These are phyloP conservation scores for Ceratobasidium papillatum DNA, from an alignment of 1,284 basidiomycete genomes.

Conservation along the genomic window DNA sequence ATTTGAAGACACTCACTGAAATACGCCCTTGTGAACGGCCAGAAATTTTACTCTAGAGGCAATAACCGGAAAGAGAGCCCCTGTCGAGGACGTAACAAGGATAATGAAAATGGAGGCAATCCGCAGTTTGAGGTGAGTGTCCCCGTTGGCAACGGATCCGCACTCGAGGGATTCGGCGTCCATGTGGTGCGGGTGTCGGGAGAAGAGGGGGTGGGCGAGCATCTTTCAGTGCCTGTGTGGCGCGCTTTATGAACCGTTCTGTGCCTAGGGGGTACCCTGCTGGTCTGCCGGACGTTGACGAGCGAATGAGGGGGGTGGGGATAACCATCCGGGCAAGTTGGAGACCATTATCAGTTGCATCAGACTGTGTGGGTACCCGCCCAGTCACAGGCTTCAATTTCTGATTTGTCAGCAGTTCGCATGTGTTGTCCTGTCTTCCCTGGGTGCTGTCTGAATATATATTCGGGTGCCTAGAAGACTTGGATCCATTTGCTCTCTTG, in stretches of 20 bases:
- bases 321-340: not conserved
- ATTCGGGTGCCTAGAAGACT: not conserved
- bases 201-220: not conserved
- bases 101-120: constrained; percentile 92
- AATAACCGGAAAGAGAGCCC: constrained; percentile 85
- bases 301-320: not conserved
- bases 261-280: constrained; percentile 3
- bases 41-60: constrained; percentile 67
- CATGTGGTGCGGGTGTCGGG: not conserved
- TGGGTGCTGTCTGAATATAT: not conserved
- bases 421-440: constrained; percentile 8
- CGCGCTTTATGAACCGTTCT: not conserved
- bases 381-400: not conserved
- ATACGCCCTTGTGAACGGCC: constrained; percentile 69
- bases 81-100: constrained; percentile 69
- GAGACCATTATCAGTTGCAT: constrained; percentile 9
- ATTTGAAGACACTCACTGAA: constrained; percentile 67
- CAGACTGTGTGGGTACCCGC: constrained; percentile 6
- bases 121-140: constrained; percentile 57
- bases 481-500: not conserved
- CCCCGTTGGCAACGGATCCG: constrained; percentile 34
- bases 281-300: not conserved
- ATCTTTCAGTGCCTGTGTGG: not conserved
- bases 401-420: constrained; percentile 12
- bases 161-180: constrained; percentile 24